Evolutionary conservation across 2,329 filamentous ascomycete genomes (phyloP).

Genomic region (Pseudocercospora cruenta): DNA sequence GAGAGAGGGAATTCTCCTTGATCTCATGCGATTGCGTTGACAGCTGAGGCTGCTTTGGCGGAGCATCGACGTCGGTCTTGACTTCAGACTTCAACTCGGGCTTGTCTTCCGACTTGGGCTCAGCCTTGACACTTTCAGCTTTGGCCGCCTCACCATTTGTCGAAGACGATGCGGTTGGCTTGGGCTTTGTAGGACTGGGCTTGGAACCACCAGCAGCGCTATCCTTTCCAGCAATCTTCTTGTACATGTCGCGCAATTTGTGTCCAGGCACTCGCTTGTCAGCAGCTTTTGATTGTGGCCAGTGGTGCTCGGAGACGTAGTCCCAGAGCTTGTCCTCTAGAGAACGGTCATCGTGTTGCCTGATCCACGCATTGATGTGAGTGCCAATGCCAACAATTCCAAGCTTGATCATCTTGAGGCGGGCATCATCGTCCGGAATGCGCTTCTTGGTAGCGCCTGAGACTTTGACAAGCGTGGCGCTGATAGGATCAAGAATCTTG

Average conservation of each 20-base stretch:
- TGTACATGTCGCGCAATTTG: conserved; percentile 43
- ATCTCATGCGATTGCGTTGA: background rate
- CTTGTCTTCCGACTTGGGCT: conserved; percentile 1
- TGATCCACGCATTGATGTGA: conserved; percentile 58
- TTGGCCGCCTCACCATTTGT: conserved; percentile 20
- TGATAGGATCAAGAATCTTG: conserved; percentile 61
- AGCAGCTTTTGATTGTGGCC: conserved; percentile 41
- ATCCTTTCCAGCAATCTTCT: conserved; percentile 40
- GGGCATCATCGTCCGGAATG: conserved; percentile 64
- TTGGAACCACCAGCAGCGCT: conserved; percentile 22
- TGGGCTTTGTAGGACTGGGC: conserved; percentile 24
- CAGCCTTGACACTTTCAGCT: background rate
- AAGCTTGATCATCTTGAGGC: conserved; percentile 64
- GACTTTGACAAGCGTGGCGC: conserved; percentile 63
- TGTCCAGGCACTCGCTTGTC: conserved; percentile 40
- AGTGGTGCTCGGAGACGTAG: conserved; percentile 40
- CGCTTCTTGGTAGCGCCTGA: conserved; percentile 65
- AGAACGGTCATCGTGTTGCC: conserved; percentile 27
- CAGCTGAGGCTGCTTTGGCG: background rate
- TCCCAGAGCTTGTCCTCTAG: conserved; percentile 41
- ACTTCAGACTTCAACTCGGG: background rate
- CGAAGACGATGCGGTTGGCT: conserved; percentile 14
- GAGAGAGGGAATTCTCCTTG: background rate
- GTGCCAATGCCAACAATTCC: conserved; percentile 66
- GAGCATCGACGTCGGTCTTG: background rate